Evolutionary conservation across 805 yeast species (phyloP).

Genomic region (Monosporozyma solicola): DNA sequence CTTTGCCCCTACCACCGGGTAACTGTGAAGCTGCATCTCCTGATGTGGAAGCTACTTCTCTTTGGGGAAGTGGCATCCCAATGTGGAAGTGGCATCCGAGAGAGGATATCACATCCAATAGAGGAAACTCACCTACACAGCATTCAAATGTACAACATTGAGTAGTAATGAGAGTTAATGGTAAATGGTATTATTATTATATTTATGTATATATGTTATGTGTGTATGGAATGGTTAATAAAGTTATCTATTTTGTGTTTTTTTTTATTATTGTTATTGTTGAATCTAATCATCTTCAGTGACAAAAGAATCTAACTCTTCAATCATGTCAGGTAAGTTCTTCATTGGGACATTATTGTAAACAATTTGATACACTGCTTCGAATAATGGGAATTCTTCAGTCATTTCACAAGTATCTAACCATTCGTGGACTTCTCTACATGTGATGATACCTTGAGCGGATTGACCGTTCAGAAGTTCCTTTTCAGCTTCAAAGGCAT

Average conservation of each 20-base stretch:
- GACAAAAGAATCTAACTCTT: constrained; percentile 29
- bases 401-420: constrained; percentile 40
- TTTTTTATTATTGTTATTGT: neutral
- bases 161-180: too few relatives aligned
- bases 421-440: constrained; percentile 85
- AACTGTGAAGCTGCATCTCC: too few relatives aligned
- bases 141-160: too few relatives aligned
- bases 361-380: constrained; percentile 69
- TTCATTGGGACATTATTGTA: constrained; percentile 68
- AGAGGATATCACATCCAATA: too few relatives aligned
- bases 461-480: constrained; percentile 88
- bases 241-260: neutral
- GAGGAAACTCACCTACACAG: too few relatives aligned
- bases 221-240: too few relatives aligned
- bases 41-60: too few relatives aligned
- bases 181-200: neutral
- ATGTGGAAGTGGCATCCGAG: too few relatives aligned
- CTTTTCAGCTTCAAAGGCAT: constrained; percentile 76
- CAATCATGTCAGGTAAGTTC: constrained; percentile 63
- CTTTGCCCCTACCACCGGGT: too few relatives aligned
- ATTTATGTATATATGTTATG: neutral
- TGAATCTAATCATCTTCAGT: constrained; percentile 4
- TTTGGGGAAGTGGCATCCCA: too few relatives aligned
- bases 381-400: constrained; percentile 63
- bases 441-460: constrained; percentile 90